Evolutionary conservation across 768 basidiomycete species (phyloP).

Genomic region (Tricholoma saponaceum): DNA sequence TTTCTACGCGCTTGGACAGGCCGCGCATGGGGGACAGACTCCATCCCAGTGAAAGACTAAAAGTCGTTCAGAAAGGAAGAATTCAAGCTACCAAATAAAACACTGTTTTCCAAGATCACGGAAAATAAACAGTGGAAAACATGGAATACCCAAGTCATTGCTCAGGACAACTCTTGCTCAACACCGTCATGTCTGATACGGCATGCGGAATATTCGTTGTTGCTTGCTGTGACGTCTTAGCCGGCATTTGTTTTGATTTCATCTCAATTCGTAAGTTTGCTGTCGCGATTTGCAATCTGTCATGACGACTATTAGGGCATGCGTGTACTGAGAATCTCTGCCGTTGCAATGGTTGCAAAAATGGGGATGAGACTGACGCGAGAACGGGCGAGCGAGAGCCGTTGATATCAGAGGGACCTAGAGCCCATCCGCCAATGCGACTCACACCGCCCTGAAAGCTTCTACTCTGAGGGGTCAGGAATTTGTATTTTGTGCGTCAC

Average conservation of each 20-base stretch:
- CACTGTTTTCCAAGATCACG: not conserved
- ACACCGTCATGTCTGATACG: slow-evolving; percentile 22
- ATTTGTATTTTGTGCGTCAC: not conserved
- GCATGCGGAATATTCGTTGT: slow-evolving; percentile 23
- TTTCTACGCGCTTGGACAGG: slow-evolving; percentile 13
- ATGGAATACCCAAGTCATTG: not conserved
- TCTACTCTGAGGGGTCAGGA: not conserved
- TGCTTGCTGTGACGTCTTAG: slow-evolving; percentile 31
- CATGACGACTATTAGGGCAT: slow-evolving; percentile 24
- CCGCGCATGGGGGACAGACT: slow-evolving; percentile 13
- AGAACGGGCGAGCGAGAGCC: slow-evolving; percentile 21
- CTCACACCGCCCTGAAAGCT: slow-evolving; percentile 3
- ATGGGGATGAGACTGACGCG: slow-evolving; percentile 5
- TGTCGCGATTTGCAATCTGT: not conserved
- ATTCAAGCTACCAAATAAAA: not conserved
- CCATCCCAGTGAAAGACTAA: slow-evolving; percentile 15
- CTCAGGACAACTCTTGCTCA: not conserved
- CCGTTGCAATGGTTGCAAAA: slow-evolving; percentile 14
- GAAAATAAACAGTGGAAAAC: not conserved
- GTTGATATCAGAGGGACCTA: slow-evolving; percentile 26
- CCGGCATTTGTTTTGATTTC: slow-evolving; percentile 37
- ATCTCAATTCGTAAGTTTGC: slow-evolving; percentile 29
- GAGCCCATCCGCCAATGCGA: slow-evolving; percentile 23
- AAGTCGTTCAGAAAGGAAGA: not conserved
- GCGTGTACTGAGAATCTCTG: slow-evolving; percentile 29